Evolutionary conservation across 2,329 filamentous ascomycete genomes (phyloP).

Genomic region (Pyricularia pennisetigena): DNA sequence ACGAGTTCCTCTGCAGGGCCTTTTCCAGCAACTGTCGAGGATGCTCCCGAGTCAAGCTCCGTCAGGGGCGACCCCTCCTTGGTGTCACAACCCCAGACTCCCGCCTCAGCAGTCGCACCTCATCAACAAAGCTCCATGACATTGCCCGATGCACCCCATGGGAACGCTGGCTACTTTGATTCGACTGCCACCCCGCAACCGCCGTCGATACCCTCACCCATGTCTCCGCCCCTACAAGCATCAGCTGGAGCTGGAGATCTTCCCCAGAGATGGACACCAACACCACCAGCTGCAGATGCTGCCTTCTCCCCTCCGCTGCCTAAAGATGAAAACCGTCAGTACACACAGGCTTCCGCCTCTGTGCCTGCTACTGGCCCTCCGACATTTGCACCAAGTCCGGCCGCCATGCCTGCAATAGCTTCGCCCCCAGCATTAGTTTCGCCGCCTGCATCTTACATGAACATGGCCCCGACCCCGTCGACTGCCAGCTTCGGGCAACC

Average conservation of each 20-base stretch:
- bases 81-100: constrained; percentile 24
- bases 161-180: constrained; percentile 11
- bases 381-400: constrained; percentile 15
- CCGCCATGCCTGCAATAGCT: constrained; percentile 18
- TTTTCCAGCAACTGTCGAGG: constrained; percentile 39
- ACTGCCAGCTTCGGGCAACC: constrained; percentile 5
- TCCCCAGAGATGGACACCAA: constrained; percentile 13
- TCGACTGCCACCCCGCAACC: background rate
- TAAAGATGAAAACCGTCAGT: constrained; percentile 19
- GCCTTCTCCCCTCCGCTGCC: constrained; percentile 19
- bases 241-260: constrained; percentile 12
- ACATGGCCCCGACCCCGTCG: constrained; percentile 12
- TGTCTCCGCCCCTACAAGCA: constrained; percentile 18
- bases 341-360: constrained; percentile 15
- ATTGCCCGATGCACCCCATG: constrained; percentile 17
- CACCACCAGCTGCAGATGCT: constrained; percentile 20
- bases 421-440: constrained; percentile 15
- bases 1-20: constrained; percentile 11
- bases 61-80: constrained; percentile 19
- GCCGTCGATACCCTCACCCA: constrained; percentile 13
- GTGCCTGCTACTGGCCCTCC: constrained; percentile 12
- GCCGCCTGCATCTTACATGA: constrained; percentile 12
- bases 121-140: constrained; percentile 14
- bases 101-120: constrained; percentile 22
- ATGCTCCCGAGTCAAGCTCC: constrained; percentile 35